Percentiles rank a stretch among this genome's conserved stretches.
phyloP scores from a whole-genome alignment of 2,329 filamentous ascomycete genomes.

The Sporothrix phasma region DNA sequence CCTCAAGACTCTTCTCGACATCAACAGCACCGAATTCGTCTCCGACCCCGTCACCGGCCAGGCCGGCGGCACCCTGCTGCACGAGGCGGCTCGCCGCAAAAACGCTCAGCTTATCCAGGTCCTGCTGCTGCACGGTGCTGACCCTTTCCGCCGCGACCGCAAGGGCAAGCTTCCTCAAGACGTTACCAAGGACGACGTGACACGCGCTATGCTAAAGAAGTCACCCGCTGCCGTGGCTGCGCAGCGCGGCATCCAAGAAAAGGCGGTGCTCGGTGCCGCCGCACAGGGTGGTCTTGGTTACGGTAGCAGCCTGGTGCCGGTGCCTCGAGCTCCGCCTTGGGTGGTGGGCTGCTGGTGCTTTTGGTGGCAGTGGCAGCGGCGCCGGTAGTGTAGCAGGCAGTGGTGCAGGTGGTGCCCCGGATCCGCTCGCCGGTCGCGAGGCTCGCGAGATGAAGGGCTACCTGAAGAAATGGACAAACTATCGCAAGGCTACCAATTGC shows the following conservation, averaged over 20 bases:
- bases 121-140: slow-evolving; percentile 83
- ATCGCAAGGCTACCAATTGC: slow-evolving; percentile 88
- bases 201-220: slow-evolving; percentile 78
- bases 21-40: slow-evolving; percentile 83
- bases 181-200: slow-evolving; percentile 88
- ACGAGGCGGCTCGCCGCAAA: slow-evolving; percentile 83
- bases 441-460: slow-evolving; percentile 97
- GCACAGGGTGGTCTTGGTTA: slow-evolving; percentile 38
- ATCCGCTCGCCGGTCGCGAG: slow-evolving; percentile 67
- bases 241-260: slow-evolving; percentile 92
- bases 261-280: slow-evolving; percentile 77
- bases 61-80: slow-evolving; percentile 80
- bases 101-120: slow-evolving; percentile 84
- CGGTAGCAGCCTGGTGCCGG: background rate
- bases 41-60: slow-evolving; percentile 70
- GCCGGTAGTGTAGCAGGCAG: background rate
- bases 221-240: slow-evolving; percentile 91
- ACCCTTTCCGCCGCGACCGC: slow-evolving; percentile 89
- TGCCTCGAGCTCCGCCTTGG: background rate
- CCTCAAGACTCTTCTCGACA: slow-evolving; percentile 77
- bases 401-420: slow-evolving; percentile 21
- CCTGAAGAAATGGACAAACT: slow-evolving; percentile 99
- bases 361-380: background rate
- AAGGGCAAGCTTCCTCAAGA: slow-evolving; percentile 94
- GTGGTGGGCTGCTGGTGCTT: background rate